Percentiles rank a stretch among this genome's conserved stretches.
Conservation (phyloP, 2,329 filamentous ascomycete genomes). For the Aspergillus ustus region DNA sequence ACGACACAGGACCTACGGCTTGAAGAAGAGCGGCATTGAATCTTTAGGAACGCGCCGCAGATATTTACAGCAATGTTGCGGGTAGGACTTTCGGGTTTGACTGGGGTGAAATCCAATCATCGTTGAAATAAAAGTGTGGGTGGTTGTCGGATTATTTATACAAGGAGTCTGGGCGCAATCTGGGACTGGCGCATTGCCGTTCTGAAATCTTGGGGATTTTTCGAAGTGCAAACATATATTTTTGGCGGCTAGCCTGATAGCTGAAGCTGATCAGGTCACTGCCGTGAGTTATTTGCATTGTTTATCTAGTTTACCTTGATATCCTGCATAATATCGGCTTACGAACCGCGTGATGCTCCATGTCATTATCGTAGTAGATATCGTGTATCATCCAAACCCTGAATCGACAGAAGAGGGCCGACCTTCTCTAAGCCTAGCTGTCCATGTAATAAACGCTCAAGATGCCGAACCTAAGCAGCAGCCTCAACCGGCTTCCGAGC, state of each 20-base stretch:
- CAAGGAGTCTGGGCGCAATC: conserved; percentile 9
- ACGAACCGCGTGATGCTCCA: background rate
- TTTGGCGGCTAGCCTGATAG: background rate
- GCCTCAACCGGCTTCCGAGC: background rate
- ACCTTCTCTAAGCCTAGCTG: no score
- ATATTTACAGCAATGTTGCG: background rate
- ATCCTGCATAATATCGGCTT: background rate
- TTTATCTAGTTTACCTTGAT: background rate
- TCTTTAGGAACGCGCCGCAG: no score
- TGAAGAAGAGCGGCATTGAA: background rate
- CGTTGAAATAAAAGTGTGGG: background rate
- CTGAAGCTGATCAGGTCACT: background rate
- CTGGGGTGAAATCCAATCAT: background rate
- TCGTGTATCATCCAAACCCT: background rate
- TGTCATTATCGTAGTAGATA: background rate
- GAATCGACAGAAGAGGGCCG: background rate
- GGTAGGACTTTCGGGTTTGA: background rate
- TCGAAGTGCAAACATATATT: background rate
- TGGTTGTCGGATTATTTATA: background rate
- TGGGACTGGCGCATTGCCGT: conserved; percentile 2
- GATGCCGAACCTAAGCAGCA: background rate
- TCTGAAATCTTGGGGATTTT: background rate
- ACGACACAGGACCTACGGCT: background rate
- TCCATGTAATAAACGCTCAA: background rate
- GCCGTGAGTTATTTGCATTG: background rate